Evolutionary conservation across 331 rosid species (phyloP).

Genomic region (Telfairia occidentalis): DNA sequence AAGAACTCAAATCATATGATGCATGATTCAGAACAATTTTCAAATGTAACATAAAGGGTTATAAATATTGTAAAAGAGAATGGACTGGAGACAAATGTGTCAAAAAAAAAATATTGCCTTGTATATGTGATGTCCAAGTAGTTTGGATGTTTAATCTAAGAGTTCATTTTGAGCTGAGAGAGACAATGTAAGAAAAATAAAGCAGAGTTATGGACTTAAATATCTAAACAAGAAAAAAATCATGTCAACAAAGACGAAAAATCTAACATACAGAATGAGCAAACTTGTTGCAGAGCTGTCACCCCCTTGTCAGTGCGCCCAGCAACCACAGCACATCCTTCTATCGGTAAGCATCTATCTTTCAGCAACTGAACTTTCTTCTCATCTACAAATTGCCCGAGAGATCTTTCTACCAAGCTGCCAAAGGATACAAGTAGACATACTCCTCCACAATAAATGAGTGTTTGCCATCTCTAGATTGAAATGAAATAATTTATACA

Average conservation of each 20-base stretch:
- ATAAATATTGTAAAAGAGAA: no score
- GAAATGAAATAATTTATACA: not conserved
- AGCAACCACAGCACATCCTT: constrained; percentile 70
- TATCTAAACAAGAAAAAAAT: not conserved
- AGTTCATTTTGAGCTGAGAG: not conserved
- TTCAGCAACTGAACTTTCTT: constrained; percentile 50
- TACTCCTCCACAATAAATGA: not conserved
- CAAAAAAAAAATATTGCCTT: no score
- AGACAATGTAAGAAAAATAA: not conserved
- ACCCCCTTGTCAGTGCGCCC: constrained; percentile 99
- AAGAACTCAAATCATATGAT: not conserved
- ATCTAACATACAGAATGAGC: constrained; percentile 68
- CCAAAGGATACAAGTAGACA: not conserved
- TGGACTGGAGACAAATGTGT: not conserved
- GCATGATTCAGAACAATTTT: not conserved
- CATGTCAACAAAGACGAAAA: not conserved
- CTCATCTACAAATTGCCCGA: constrained; percentile 86
- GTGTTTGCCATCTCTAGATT: not conserved
- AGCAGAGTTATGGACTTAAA: not conserved
- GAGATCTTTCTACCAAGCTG: constrained; percentile 56
- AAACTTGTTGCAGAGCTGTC: constrained; percentile 81
- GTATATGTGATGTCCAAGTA: not conserved
- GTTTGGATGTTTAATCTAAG: not conserved
- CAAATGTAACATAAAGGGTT: not conserved
- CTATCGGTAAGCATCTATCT: constrained; percentile 61